Conservation (phyloP, 1,284 basidiomycete genomes). For the Pseudozyma tsukubaensis region DNA sequence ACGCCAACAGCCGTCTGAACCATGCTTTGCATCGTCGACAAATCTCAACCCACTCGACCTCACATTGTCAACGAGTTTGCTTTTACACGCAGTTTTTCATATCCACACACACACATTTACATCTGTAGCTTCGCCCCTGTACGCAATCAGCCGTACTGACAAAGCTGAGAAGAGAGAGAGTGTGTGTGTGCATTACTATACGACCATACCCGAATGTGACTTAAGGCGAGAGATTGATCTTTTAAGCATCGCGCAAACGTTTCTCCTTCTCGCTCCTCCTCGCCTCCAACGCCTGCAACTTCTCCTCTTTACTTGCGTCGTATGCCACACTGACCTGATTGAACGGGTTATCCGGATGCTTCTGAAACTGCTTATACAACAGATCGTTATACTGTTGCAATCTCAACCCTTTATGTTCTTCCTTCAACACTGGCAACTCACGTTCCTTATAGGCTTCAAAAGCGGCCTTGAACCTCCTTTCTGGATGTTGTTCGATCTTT, state of each 20-base stretch:
- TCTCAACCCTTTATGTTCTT: conserved; percentile 85
- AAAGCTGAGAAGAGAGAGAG: no score
- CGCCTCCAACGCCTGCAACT: conserved; percentile 77
- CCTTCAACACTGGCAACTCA: conserved; percentile 81
- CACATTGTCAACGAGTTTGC: no score
- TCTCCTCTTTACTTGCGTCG: conserved; percentile 84
- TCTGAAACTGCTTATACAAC: conserved; percentile 72
- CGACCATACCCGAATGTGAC: no score
- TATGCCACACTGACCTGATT: conserved; percentile 75
- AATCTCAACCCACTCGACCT: no score
- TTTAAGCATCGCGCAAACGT: conserved; percentile 29
- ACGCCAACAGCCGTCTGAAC: no score
- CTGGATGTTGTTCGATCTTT: conserved; percentile 89
- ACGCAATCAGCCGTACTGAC: no score
- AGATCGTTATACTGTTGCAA: conserved; percentile 81
- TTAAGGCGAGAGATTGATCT: no score
- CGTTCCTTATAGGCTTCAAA: conserved; percentile 92
- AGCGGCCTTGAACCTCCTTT: conserved; percentile 79
- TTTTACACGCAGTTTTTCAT: no score
- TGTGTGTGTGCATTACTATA: no score
- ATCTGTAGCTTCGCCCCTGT: no score
- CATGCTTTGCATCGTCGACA: no score
- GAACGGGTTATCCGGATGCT: conserved; percentile 87
- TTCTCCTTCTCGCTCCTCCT: conserved; percentile 65
- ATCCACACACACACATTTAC: no score